phyloP scores from a whole-genome alignment of 208 protist genomes.

The Acanthamoeba castellanii region DNA sequence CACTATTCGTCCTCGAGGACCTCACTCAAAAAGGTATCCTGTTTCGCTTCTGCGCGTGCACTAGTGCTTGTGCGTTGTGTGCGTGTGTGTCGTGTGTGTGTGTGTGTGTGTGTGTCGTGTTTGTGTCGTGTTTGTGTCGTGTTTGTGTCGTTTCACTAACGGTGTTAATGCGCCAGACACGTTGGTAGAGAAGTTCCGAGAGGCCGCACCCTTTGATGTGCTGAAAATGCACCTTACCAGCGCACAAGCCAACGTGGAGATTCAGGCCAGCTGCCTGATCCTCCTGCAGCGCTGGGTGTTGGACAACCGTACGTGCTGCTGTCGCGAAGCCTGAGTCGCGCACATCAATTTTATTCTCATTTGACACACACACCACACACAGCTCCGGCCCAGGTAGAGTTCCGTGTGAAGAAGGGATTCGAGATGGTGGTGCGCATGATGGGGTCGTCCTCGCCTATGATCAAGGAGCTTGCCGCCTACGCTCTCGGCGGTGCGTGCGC shows the following conservation, averaged over 20 bases:
- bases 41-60: not conserved
- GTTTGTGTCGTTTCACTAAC: no score
- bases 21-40: slow-evolving; percentile 32
- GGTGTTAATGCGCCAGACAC: not conserved
- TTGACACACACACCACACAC: no score
- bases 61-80: not conserved
- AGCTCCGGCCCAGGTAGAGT: not conserved
- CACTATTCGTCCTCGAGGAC: not conserved
- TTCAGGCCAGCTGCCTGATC: not conserved
- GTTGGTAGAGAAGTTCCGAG: not conserved
- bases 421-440: slow-evolving; percentile 7
- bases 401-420: slow-evolving; percentile 19
- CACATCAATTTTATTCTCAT: no score
- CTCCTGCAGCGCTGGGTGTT: not conserved
- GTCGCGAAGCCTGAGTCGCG: not conserved
- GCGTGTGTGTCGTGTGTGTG: no score
- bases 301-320: not conserved
- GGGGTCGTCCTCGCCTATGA: not conserved
- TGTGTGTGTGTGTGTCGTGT: no score
- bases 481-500: not conserved
- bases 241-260: not conserved
- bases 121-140: no score
- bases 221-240: not conserved
- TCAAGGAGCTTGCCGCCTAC: slow-evolving; percentile 11
- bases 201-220: not conserved